A percentile compares a stretch with the other conserved stretches of the same genome.
Conservation (phyloP, 441 rosid genomes). For the Syzygium syzygioides region DNA sequence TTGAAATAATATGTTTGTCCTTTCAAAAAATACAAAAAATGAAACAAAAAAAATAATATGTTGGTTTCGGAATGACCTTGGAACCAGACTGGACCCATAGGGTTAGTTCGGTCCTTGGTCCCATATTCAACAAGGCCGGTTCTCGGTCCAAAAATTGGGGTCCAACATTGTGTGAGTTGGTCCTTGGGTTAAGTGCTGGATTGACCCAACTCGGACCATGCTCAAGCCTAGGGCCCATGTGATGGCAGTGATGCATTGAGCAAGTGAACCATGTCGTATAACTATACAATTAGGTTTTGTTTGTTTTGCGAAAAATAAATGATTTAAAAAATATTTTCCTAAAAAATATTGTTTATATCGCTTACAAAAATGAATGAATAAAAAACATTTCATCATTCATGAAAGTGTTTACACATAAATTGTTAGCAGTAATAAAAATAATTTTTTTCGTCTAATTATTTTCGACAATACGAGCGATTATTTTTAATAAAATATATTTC, state of each 20-base stretch:
- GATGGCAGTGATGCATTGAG: neutral
- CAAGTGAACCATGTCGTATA: neutral
- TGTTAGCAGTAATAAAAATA: neutral
- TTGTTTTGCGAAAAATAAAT: neutral
- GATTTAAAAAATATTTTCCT: too few species aligned
- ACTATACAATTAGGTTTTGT: neutral
- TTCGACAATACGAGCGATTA: neutral
- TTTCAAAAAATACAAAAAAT: too few species aligned
- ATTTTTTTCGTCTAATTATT: neutral
- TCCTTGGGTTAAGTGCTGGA: neutral
- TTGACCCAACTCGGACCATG: too few species aligned
- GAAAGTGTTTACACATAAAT: neutral
- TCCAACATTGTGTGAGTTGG: too few species aligned
- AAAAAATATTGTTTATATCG: fast-evolving
- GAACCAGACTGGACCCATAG: too few species aligned
- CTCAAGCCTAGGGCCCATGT: neutral
- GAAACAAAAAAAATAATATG: too few species aligned
- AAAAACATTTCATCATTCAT: neutral
- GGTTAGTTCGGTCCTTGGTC: too few species aligned
- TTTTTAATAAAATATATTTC: neutral
- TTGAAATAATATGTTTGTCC: too few species aligned
- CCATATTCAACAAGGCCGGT: too few species aligned
- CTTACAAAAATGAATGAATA: neutral
- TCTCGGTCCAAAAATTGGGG: too few species aligned
- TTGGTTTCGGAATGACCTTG: too few species aligned